Evolutionary conservation across 331 rosid genomes (phyloP), one percentile per base, ranked within the genome.

Genomic region (Rosa hybrid): DNA sequence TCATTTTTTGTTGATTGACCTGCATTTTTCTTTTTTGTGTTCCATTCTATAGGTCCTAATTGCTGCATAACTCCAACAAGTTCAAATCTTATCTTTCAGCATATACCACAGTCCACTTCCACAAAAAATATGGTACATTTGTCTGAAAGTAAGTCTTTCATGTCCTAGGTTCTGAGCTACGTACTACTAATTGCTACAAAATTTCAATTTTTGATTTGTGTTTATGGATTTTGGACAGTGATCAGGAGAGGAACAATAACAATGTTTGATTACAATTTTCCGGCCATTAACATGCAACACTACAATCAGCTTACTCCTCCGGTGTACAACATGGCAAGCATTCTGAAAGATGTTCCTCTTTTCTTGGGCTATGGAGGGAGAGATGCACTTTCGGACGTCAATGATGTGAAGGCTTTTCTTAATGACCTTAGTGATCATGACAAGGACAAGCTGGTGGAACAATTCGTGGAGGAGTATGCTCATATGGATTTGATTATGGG

Each of bases 401-500:
- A 86, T 44, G 99, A 91, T 67, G 98, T 93, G 18, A 83, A 80
- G 34, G 86, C 74, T 73, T 82, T 95, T 44, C 75, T 95, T 44
- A 84, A 80, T 78, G 85, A 77, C 77, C 91, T 95, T 21, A 59
- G 82, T 72, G 89, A 84, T 82, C 99, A 90, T 23, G 82, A 86
- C 6, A 71, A 76, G 68, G 93, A 90, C 76, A 92, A 90, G 81
- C 88, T 95, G 80, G 94, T 89, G 10, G 93, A 89, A 41, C 91
- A 86, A 80, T 90, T 87, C 21, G 78, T 88, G 68, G 88, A 90
- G 51, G 90, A 93, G 50, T 93, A 95, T 86, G 99, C 96, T 63
- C 99, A 95, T 88, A 87, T 89, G 25, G 99, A 93, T 86, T 95
- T 85, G 86, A 90, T 95, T 74, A 86, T 93, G 94, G 94, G 88